Evolutionary conservation across 2,329 filamentous ascomycete genomes (phyloP), one percentile per base, ranked within the genome.

Genomic region (Trichoderma harzianum): DNA sequence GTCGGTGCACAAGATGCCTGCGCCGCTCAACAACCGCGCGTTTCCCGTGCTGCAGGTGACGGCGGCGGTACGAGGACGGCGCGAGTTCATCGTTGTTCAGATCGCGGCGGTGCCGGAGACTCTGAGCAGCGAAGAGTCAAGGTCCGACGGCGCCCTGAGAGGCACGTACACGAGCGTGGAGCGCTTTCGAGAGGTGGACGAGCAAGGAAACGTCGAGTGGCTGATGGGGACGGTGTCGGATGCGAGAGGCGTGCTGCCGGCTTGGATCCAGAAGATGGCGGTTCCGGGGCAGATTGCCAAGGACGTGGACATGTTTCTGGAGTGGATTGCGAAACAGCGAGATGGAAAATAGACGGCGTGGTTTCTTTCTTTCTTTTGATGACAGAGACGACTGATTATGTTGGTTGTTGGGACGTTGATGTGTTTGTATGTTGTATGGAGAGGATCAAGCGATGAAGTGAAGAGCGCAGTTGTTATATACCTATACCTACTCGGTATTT

Each of bases 211-310:
- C 1, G 73, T 93, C 61, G 90, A 92, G 79, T 96, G 93, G 93
- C 83, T 91, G 72, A 95, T 95, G 91, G 91, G 89, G 10, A 95
- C 92, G 11, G 87, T 90, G 12, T 92, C 90, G 72, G 88, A 95
- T 78, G 92, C 92, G 0, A 85, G 86, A 69, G 93, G 93, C 0
- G 80, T 86, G 32, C 77, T 95, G 70, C 93, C 93, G 0, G 83
- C 86, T 78, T 90, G 85, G 83, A 78, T 91, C 75, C 92, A 94
- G 83, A 90, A 88, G 73, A 76, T 88, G 78, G 88, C 87, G 4
- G 84, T 93, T 63, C 88, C 90, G 1, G 86, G 85, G 1, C 85
- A 88, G 73, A 85, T 94, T 63, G 88, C 88, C 21, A 92, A 93
- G 81, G 92, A 94, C 78, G 92, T 94, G 7, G 87, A 88, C 6